phyloP scores from a whole-genome alignment of 495 filamentous ascomycete genomes.

The Neurospora terricola region DNA sequence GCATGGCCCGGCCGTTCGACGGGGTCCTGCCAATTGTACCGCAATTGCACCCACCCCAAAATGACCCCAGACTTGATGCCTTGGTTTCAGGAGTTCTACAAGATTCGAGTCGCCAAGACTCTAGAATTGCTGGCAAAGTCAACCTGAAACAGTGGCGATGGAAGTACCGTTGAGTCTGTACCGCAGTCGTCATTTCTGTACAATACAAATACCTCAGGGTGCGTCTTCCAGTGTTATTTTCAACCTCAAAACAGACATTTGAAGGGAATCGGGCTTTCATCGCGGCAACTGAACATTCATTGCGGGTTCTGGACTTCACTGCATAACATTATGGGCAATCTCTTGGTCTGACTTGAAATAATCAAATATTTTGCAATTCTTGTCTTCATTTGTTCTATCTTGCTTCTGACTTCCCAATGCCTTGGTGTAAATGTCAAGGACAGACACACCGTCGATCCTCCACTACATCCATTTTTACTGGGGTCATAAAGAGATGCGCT shows the following conservation, averaged over 20 bases:
- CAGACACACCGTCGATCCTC: neutral
- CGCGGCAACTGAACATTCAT: neutral
- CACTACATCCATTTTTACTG: neutral
- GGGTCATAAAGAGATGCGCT: neutral
- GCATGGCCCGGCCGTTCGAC: neutral
- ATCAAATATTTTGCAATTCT: neutral
- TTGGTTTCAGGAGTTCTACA: neutral
- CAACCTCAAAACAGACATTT: neutral
- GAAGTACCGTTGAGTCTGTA: neutral
- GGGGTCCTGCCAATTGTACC: neutral
- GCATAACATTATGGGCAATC: neutral
- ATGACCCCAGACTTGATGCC: neutral
- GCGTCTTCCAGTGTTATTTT: neutral
- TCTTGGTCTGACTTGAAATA: neutral
- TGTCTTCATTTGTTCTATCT: neutral
- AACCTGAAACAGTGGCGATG: neutral
- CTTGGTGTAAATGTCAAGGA: neutral
- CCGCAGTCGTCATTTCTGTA: neutral
- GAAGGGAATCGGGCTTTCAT: neutral
- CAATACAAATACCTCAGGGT: neutral
- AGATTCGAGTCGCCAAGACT: neutral
- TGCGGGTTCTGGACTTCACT: neutral
- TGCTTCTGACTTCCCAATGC: neutral
- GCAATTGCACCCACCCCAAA: neutral
- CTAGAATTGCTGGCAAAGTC: neutral